phyloP scores from a whole-genome alignment of 352 stramenopile species.

The Pythium oligandrum region DNA sequence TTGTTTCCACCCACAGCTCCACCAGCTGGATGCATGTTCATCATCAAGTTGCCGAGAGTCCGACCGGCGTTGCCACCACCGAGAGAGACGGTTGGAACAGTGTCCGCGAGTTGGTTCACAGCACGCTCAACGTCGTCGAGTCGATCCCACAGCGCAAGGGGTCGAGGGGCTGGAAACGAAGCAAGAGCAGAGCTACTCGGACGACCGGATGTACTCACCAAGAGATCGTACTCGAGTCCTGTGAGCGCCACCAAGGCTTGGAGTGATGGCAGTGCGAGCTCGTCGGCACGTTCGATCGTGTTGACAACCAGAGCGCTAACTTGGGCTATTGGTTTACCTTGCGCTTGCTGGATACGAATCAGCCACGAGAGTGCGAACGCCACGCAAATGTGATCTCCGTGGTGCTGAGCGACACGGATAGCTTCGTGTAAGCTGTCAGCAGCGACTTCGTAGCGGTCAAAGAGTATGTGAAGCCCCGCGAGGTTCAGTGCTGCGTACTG shows the following conservation, averaged over 20 bases:
- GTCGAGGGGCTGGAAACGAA: conserved; percentile 13
- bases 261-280: conserved; percentile 48
- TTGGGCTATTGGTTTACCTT: conserved; percentile 49
- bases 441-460: conserved; percentile 71
- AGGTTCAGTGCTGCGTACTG: conserved; percentile 91
- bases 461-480: conserved; percentile 81
- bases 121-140: conserved; percentile 13
- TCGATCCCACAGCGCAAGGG: conserved; percentile 15
- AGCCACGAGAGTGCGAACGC: conserved; percentile 90
- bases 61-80: conserved; percentile 4
- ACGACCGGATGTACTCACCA: conserved; percentile 13
- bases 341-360: conserved; percentile 54
- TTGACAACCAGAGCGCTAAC: conserved; percentile 43
- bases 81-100: neutral
- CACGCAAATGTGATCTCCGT: conserved; percentile 90
- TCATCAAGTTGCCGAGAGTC: conserved; percentile 13
- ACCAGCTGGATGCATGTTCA: conserved; percentile 11
- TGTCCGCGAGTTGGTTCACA: conserved; percentile 9
- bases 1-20: conserved; percentile 5
- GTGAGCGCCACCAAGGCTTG: conserved; percentile 41
- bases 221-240: conserved; percentile 44
- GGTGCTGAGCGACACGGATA: conserved; percentile 90
- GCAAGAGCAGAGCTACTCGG: conserved; percentile 2
- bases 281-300: conserved; percentile 55
- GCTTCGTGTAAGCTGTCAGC: conserved; percentile 89